A percentile compares a stretch with the other conserved stretches of the same genome.
These are phyloP conservation scores for Gossypium mustelinum DNA, from an alignment of 345 rosid species.

Conservation along the genomic window DNA sequence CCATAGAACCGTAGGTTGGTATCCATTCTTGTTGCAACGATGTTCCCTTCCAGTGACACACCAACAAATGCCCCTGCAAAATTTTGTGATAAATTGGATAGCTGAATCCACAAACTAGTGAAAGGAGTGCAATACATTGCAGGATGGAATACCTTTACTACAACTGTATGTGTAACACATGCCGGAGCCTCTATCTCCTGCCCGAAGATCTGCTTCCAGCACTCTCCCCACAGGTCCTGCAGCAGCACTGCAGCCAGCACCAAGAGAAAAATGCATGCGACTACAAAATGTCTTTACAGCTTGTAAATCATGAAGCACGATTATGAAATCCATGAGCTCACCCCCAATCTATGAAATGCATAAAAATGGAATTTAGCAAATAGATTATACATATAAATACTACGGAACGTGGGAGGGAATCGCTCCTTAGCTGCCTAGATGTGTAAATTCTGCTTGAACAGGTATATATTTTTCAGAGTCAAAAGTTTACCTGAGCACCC, in stretches of 20 bases:
- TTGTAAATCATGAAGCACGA: constrained; percentile 79
- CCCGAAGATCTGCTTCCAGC: constrained; percentile 87
- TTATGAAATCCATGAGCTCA: constrained; percentile 90
- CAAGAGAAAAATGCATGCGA: constrained; percentile 89
- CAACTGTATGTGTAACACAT: constrained; percentile 80
- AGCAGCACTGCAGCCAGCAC: constrained; percentile 97
- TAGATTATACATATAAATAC: background rate
- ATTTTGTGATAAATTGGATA: background rate
- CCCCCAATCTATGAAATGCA: constrained; percentile 68
- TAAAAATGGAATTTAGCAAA: background rate
- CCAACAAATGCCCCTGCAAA: constrained; percentile 87
- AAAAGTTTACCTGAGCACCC: constrained; percentile 87
- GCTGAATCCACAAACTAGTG: constrained; percentile 1
- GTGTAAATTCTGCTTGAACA: background rate
- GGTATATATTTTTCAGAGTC: background rate
- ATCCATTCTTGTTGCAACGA: constrained; percentile 82
- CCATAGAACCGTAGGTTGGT: constrained; percentile 82
- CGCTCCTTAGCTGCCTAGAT: background rate
- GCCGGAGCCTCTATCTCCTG: constrained; percentile 73
- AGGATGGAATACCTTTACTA: constrained; percentile 62
- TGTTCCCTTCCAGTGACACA: constrained; percentile 85
- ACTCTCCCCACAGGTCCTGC: constrained; percentile 99
- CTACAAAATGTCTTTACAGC: constrained; percentile 97
- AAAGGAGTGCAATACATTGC: background rate
- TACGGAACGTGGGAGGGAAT: background rate